Percentiles rank a stretch among this genome's conserved stretches.
Evolutionary conservation across 495 filamentous ascomycete species (phyloP).

Genomic region (Tuber microsphaerosporum): DNA sequence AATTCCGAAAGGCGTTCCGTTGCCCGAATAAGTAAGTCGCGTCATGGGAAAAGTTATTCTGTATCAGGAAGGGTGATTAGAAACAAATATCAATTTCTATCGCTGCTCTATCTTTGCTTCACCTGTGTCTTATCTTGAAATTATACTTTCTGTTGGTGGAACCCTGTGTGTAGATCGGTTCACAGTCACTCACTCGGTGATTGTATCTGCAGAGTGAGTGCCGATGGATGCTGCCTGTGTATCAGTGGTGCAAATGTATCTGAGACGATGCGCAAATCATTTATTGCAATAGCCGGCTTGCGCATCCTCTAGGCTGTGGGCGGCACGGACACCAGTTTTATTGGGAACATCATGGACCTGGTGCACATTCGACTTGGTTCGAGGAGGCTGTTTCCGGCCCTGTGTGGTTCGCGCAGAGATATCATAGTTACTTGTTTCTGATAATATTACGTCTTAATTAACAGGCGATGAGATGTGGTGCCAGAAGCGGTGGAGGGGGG

Average conservation of each 20-base stretch:
- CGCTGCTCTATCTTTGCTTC: not conserved
- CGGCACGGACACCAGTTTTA: slow-evolving; percentile 58
- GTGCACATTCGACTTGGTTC: slow-evolving; percentile 63
- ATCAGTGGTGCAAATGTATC: slow-evolving; percentile 47
- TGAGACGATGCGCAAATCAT: slow-evolving; percentile 62
- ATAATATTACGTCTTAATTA: too few species aligned
- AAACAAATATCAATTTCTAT: not conserved
- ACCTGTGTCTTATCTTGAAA: not conserved
- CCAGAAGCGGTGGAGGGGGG: too few species aligned
- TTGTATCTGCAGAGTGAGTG: too few species aligned
- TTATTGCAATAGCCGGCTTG: slow-evolving; percentile 53
- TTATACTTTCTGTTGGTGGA: not conserved
- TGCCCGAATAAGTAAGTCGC: slow-evolving; percentile 12
- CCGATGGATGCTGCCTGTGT: too few species aligned
- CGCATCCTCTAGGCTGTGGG: slow-evolving; percentile 49
- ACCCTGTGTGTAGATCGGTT: not conserved
- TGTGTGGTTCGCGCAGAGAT: too few species aligned
- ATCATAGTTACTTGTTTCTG: too few species aligned
- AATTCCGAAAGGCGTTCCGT: slow-evolving; percentile 17
- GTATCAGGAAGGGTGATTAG: not conserved
- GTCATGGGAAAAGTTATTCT: not conserved
- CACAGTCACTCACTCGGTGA: not conserved
- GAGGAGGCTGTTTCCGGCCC: slow-evolving; percentile 45
- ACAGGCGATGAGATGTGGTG: too few species aligned
- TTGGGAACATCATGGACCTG: slow-evolving; percentile 54